A percentile compares a stretch with the other conserved stretches of the same genome.
Evolutionary conservation across 208 protist genomes (phyloP).

Genomic region (Leishmania major): DNA sequence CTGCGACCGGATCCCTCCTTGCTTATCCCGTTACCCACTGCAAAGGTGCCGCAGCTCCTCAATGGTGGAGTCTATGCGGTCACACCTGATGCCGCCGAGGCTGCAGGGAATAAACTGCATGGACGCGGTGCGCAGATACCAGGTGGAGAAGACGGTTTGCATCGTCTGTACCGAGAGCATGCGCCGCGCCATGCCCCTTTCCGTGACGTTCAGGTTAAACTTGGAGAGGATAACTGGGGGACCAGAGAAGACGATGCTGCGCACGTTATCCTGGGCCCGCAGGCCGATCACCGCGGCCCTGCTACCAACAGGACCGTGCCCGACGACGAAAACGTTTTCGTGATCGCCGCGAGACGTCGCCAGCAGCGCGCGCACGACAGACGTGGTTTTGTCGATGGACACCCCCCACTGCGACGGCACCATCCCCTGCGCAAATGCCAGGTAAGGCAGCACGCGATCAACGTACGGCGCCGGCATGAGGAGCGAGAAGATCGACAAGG

Average conservation of each 20-base stretch:
- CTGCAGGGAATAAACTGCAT: constrained; percentile 52
- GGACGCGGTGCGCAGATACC: constrained; percentile 38
- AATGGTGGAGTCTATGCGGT: constrained; percentile 43
- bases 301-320: constrained; percentile 28
- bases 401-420: constrained; percentile 43
- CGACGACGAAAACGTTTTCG: constrained; percentile 42
- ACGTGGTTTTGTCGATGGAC: constrained; percentile 14
- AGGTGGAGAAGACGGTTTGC: constrained; percentile 30
- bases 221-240: constrained; percentile 22
- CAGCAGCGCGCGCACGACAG: background rate
- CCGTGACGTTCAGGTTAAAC: constrained; percentile 3
- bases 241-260: constrained; percentile 40
- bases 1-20: too few relatives aligned
- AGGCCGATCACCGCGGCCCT: constrained; percentile 28
- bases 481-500: constrained; percentile 51
- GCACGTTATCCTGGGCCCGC: constrained; percentile 12
- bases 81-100: constrained; percentile 25
- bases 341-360: background rate
- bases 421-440: constrained; percentile 46
- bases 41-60: constrained; percentile 31
- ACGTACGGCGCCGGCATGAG: constrained; percentile 55
- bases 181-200: constrained; percentile 13
- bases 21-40: background rate
- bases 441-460: constrained; percentile 32
- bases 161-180: constrained; percentile 40